A percentile compares a stretch with the other conserved stretches of the same genome.
Conservation (phyloP, 768 basidiomycete genomes). For the Boletellus emodensis region DNA sequence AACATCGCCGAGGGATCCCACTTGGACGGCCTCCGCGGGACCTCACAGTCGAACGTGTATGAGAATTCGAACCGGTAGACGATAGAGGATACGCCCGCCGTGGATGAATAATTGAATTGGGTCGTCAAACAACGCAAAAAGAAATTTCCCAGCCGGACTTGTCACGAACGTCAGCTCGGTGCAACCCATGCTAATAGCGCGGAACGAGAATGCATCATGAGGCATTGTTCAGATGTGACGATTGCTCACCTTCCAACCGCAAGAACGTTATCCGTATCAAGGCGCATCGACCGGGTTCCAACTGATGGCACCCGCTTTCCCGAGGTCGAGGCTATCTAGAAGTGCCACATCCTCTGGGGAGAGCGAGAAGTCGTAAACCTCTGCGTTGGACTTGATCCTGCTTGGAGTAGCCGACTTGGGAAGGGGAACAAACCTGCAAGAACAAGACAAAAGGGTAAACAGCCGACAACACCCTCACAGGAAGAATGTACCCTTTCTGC, state of each 20-base stretch:
- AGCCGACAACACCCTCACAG: not conserved
- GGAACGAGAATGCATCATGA: too few relatives aligned
- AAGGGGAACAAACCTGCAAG: constrained; percentile 66
- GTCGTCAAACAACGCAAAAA: not conserved
- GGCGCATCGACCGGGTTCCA: constrained; percentile 78
- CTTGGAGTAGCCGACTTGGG: constrained; percentile 73
- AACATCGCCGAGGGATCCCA: not conserved
- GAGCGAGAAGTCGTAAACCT: constrained; percentile 76
- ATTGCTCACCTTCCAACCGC: not conserved
- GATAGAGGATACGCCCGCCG: not conserved
- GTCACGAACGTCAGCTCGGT: not conserved
- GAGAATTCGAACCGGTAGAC: not conserved
- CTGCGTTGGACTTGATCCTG: constrained; percentile 69
- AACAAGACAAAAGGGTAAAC: not conserved
- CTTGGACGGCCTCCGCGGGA: not conserved
- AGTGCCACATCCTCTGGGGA: constrained; percentile 56
- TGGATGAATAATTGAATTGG: not conserved
- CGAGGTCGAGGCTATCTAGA: constrained; percentile 69
- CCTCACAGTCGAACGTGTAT: not conserved
- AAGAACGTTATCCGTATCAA: constrained; percentile 21
- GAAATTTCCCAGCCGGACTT: not conserved
- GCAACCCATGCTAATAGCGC: not conserved
- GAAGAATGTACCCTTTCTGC: constrained; percentile 62
- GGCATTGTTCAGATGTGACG: not conserved
- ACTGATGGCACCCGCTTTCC: constrained; percentile 65